Evolutionary conservation across 1,139 yeast species (phyloP), one percentile per base, ranked within the genome.

Genomic region (Debaryomyces robertsiae): DNA sequence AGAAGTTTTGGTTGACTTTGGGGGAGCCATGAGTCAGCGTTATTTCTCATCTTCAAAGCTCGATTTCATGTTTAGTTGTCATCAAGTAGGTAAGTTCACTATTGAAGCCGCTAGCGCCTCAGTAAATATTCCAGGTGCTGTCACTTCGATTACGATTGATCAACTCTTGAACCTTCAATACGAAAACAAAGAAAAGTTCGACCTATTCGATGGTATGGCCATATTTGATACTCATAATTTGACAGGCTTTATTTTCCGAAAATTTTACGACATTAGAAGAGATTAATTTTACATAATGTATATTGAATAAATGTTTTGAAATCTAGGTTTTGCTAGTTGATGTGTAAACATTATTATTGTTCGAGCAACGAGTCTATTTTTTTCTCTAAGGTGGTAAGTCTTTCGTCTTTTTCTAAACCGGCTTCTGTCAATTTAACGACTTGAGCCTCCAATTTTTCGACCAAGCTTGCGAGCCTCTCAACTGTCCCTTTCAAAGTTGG

Each of bases 1-100:
- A 51, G 84, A 86, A 1, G 76, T 90, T 1, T 59, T 93, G 22
- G 60, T 76, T 4, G 83, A 80, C 41, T 71, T 85, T 38, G 76
- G 73, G 10, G 82, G 82, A 0, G 64, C 71, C 29, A 65, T 69
- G 40, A 61, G 67, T 42, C 69, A 67, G 32, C 62, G 68, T 31
- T 61, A 60, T 18, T 66, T 72, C 6, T 65, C 76, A 44, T 75
- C 80, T 35, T 86, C 88, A 9, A 87, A 84, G 51, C 73, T 87
- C 17, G 81, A 80, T 46, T 81, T 90, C 54, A 81, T 86, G 65
- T 83, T 88, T 55, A 81, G 87, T 46, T 84, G 93, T 53, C 88
- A 87, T 55, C 73, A 78, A 47, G 82, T 81, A 6, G 94, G 93
- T 1, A 75, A 75, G 17, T 88, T 89, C 55, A 77, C 79, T 7